Conservation (phyloP, 139 green algal genomes). For the Pleodorina starrii region DNA sequence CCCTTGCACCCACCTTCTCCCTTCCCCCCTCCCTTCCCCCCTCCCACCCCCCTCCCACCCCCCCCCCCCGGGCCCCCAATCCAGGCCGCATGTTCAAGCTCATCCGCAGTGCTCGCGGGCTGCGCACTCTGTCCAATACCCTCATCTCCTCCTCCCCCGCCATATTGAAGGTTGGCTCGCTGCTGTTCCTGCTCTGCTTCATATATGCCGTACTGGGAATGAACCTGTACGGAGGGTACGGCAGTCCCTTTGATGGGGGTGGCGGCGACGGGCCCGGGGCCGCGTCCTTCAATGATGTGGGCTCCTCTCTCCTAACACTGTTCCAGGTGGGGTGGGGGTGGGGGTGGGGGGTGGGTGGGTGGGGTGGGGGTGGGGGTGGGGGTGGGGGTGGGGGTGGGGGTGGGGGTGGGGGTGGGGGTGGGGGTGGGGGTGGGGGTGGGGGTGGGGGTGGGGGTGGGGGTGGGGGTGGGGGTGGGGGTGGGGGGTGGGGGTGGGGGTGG, state of each 20-base stretch:
- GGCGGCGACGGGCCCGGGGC: constrained; percentile 48
- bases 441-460: background rate
- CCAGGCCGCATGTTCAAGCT: constrained; percentile 74
- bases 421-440: background rate
- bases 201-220: constrained; percentile 82
- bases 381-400: background rate
- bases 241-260: constrained; percentile 55
- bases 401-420: background rate
- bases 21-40: background rate
- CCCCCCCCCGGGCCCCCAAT: too few relatives aligned
- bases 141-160: constrained; percentile 76
- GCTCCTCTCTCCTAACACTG: constrained; percentile 1
- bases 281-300: constrained; percentile 77
- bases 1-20: background rate
- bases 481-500: background rate
- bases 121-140: constrained; percentile 81
- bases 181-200: constrained; percentile 83
- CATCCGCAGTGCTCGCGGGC: constrained; percentile 71
- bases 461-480: background rate
- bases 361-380: background rate
- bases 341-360: background rate
- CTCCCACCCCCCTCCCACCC: too few relatives aligned
- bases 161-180: constrained; percentile 76
- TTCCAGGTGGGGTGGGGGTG: constrained; percentile 26
- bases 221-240: constrained; percentile 71